These are phyloP conservation scores for Cylindricascospora bacillispora DNA, from an alignment of 1,139 yeast species.

Conservation along the genomic window DNA sequence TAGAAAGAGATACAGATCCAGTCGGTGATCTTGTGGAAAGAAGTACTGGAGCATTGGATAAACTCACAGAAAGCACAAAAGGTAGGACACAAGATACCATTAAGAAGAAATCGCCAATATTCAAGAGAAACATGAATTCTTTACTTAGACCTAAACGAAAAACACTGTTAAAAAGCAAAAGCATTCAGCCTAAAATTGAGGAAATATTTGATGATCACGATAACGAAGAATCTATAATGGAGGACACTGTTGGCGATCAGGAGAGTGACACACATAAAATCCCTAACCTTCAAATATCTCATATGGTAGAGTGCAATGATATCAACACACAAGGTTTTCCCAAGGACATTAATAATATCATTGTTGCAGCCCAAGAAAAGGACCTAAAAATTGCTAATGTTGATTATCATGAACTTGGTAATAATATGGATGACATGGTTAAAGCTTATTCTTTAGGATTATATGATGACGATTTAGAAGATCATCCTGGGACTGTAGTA, in stretches of 20 bases:
- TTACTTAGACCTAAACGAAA: background rate
- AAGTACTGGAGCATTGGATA: background rate
- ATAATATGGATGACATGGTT: conserved; percentile 45
- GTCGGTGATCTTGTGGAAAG: background rate
- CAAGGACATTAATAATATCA: conserved; percentile 5
- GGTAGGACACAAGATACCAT: background rate
- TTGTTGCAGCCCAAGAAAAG: conserved; percentile 7
- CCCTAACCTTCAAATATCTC: no score
- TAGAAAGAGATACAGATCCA: conserved; percentile 1
- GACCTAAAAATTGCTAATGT: conserved; percentile 20
- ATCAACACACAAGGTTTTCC: no score
- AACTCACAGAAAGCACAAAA: background rate
- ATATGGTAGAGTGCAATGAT: no score
- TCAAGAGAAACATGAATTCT: background rate
- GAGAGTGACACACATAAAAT: no score
- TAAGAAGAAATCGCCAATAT: conserved; percentile 1
- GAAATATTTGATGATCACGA: conserved; percentile 3
- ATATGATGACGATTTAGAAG: conserved; percentile 45
- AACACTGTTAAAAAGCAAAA: no score
- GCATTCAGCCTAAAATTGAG: no score
- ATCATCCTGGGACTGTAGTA: conserved; percentile 44
- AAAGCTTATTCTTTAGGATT: conserved; percentile 46
- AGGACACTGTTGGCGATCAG: no score
- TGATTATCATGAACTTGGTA: conserved; percentile 33
- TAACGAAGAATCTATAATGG: no score